Percentiles rank a stretch among this genome's conserved stretches.
Evolutionary conservation across 2,329 filamentous ascomycete species (phyloP).

Genomic region (Nothophoma quercina): DNA sequence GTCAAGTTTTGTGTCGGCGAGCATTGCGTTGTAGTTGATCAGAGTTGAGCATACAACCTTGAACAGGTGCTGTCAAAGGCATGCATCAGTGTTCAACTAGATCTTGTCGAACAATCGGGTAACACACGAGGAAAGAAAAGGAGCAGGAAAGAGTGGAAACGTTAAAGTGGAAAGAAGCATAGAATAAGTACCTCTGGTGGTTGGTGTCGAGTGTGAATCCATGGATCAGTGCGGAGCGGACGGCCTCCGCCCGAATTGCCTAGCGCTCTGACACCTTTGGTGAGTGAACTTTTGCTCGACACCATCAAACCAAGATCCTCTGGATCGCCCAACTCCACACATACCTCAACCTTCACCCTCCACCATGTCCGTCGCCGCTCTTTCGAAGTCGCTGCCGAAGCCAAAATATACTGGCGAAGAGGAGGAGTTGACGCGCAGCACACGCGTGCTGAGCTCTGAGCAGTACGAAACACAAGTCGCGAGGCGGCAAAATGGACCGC

Average conservation of each 20-base stretch:
- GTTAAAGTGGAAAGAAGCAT: too few species aligned
- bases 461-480: constrained; percentile 86
- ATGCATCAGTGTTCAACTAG: too few species aligned
- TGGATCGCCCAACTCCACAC: constrained; percentile 3
- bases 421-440: constrained; percentile 82
- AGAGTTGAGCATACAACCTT: too few species aligned
- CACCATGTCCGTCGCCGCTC: constrained; percentile 60
- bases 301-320: constrained; percentile 3
- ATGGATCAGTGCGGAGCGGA: constrained; percentile 1
- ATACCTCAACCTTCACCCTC: constrained; percentile 16
- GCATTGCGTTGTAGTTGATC: too few species aligned
- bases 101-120: too few species aligned
- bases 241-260: constrained; percentile 7
- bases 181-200: too few species aligned
- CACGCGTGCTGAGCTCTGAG: constrained; percentile 79
- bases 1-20: too few species aligned
- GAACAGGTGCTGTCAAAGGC: too few species aligned
- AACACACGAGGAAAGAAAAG: too few species aligned
- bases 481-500: constrained; percentile 76
- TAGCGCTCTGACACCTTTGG: constrained; percentile 2
- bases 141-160: too few species aligned
- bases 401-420: constrained; percentile 91
- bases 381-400: constrained; percentile 83
- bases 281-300: constrained; percentile 15
- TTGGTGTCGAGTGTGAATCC: too few species aligned